Conservation (phyloP, 805 yeast species). For the Pichia californica region DNA sequence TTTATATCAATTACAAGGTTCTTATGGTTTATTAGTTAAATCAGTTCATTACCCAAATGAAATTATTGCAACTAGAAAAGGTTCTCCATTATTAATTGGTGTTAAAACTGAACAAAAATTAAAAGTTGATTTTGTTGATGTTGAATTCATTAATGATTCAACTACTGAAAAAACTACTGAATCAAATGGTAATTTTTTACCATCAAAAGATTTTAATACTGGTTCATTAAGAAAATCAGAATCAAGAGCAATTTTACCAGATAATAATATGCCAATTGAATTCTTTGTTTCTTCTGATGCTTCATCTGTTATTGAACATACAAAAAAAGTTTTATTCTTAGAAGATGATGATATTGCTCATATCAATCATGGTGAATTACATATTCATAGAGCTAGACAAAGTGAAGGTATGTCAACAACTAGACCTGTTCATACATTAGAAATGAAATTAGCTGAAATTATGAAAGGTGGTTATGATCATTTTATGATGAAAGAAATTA, state of each 20-base stretch:
- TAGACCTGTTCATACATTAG: conserved; percentile 93
- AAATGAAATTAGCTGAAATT: conserved; percentile 93
- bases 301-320: conserved; percentile 91
- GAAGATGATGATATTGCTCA: conserved; percentile 99
- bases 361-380: conserved; percentile 95
- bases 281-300: conserved; percentile 96
- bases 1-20: conserved; percentile 89
- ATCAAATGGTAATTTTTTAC: conserved; percentile 19
- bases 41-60: conserved; percentile 92
- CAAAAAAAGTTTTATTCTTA: conserved; percentile 90
- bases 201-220: conserved; percentile 13
- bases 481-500: conserved; percentile 98
- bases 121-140: conserved; percentile 97
- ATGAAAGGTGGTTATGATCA: conserved; percentile 97
- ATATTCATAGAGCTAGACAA: conserved; percentile 92
- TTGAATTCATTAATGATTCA: conserved; percentile 77
- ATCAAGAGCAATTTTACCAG: conserved; percentile 94
- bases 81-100: conserved; percentile 95
- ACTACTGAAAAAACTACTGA: conserved; percentile 20
- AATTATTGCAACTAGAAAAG: conserved; percentile 94
- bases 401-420: conserved; percentile 86
- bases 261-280: conserved; percentile 87
- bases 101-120: conserved; percentile 92
- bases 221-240: conserved; percentile 33
- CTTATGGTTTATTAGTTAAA: conserved; percentile 92